phyloP scores from a whole-genome alignment of 371 early-diverging fungal genomes.

The Lichtheimia hyalospora region DNA sequence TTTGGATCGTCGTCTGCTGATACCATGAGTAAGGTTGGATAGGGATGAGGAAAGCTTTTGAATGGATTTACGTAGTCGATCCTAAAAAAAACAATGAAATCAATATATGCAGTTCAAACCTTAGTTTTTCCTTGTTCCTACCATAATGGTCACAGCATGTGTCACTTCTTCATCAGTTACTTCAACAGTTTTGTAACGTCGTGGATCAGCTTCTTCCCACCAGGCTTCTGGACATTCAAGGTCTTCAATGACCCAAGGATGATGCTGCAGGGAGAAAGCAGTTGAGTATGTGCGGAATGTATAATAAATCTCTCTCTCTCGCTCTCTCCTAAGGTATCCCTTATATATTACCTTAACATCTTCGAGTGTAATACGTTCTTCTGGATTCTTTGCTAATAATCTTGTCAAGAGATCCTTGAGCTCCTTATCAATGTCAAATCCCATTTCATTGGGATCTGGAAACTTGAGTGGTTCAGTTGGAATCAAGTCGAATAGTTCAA shows the following conservation, averaged over 20 bases:
- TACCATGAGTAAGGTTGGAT: constrained; percentile 19
- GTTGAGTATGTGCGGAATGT: not conserved
- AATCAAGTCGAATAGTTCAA: constrained; percentile 91
- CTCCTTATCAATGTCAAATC: constrained; percentile 25
- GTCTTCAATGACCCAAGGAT: constrained; percentile 87
- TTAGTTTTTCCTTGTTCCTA: constrained; percentile 1
- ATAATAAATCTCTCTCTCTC: not conserved
- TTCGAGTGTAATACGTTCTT: constrained; percentile 78
- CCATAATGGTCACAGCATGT: constrained; percentile 35
- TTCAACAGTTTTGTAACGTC: constrained; percentile 24
- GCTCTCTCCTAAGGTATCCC: not conserved
- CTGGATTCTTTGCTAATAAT: constrained; percentile 86
- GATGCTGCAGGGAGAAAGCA: constrained; percentile 48
- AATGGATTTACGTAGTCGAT: constrained; percentile 25
- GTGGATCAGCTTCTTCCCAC: constrained; percentile 41
- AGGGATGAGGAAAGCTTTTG: constrained; percentile 23
- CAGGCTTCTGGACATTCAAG: constrained; percentile 55
- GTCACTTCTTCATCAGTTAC: constrained; percentile 26
- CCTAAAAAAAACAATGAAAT: constrained; percentile 10
- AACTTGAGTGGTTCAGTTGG: constrained; percentile 61
- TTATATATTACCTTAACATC: constrained; percentile 73
- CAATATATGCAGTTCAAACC: too few relatives aligned
- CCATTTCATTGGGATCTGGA: constrained; percentile 26
- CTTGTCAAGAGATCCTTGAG: constrained; percentile 67
- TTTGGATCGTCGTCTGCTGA: constrained; percentile 23